Percentiles rank a stretch among this genome's conserved stretches.
phyloP scores from a whole-genome alignment of 78 protist species.

The Cavenderia fasciculata region DNA sequence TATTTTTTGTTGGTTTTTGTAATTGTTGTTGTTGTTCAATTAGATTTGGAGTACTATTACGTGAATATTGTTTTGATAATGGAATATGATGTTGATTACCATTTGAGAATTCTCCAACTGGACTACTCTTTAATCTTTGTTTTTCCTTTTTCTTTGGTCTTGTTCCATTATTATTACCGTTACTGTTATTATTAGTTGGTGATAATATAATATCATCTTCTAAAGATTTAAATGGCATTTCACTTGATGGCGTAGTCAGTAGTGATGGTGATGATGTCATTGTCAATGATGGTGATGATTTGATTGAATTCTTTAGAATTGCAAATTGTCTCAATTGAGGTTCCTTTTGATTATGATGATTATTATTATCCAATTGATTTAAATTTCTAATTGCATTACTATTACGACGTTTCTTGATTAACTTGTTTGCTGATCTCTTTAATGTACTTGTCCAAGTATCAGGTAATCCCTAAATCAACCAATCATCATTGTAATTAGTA shows the following conservation, averaged over 20 bases:
- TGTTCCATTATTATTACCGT: no score
- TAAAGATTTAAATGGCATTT: no score
- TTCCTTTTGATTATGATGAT: not conserved
- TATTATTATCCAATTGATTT: not conserved
- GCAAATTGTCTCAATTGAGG: not conserved
- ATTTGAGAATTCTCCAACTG: no score
- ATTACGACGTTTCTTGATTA: slow-evolving; percentile 33
- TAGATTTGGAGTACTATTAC: not conserved
- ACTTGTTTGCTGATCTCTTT: slow-evolving; percentile 57
- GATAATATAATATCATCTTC: no score
- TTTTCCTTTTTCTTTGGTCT: no score
- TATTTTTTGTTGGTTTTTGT: not conserved
- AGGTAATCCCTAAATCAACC: slow-evolving; percentile 29
- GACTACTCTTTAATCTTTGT: no score
- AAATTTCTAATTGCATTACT: slow-evolving; percentile 47
- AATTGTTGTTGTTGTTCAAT: not conserved
- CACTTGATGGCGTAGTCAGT: no score
- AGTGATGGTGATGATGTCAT: not conserved
- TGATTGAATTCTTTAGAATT: not conserved
- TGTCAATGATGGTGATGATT: not conserved
- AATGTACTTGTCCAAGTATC: slow-evolving; percentile 38
- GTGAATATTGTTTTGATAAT: not conserved
- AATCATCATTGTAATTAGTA: not conserved
- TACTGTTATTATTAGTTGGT: no score
- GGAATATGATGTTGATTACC: no score